Evolutionary conservation across 2,329 filamentous ascomycete species (phyloP), one percentile per base, ranked within the genome.

Genomic region (Fusarium humuli): DNA sequence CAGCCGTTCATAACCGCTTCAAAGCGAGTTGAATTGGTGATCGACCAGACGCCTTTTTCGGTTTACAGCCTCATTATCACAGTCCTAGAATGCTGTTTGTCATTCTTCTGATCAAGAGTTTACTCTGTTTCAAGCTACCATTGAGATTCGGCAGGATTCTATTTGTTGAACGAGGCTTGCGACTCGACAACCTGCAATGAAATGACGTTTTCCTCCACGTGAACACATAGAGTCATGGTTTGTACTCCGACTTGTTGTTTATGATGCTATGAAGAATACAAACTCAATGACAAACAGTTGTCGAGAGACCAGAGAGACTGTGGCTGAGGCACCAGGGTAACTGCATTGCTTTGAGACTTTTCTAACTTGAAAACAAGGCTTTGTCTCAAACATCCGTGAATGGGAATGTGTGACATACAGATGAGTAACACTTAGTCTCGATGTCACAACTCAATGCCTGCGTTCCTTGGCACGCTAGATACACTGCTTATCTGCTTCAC

Each of bases 1-100:
- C 66, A 77, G 66, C 76, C 76, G 76, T 65, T n/a, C 59, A 45
- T 37, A 73, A 68, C 55, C 68, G 61, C 52, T 29, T 25, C 5
- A 32, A 34, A 61, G 56, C 37, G 22, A 32, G 22, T 27, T 41
- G 20, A 16, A n/a, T 45, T 46, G 32, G 22, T 54, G 37, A 52
- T 61, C 45, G 49, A 49, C 40, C 13, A 60, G 57, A 47, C 61
- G 57, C 59, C 56, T 29, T 59, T 54, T 44, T 55, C 20, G 34
- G 20, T 29, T 42, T 67, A 56, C 57, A 71, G 63, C 64, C 67
- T 71, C 55, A 54, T 34, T 57, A 42, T 68, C 46, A 61, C 59
- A 70, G 63, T 65, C 63, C 67, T 60, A 52, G 37, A 32, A 57
- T 46, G 34, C 13, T 54, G 27, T 16, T 25, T 48, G 54, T 68